Evolutionary conservation across 2,329 filamentous ascomycete species (phyloP), one percentile per base, ranked within the genome.

Genomic region (Fusarium nanum): DNA sequence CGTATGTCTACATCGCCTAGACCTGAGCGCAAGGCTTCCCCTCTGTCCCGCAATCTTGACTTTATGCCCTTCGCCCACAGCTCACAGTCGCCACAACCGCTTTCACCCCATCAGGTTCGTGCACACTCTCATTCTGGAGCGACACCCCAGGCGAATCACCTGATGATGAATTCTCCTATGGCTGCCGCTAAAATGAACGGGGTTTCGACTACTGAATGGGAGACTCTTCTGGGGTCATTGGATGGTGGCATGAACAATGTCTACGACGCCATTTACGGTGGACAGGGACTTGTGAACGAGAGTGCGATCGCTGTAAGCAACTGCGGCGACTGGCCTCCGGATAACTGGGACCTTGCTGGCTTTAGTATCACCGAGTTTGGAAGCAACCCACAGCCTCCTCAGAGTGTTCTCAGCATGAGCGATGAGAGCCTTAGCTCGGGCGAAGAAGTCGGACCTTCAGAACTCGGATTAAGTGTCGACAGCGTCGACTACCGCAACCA

Each of bases 261-360:
- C n/a, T 96, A 93, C 78, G 91, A 93, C 76, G 91, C 90, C 42
- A 93, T 93, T 58, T 94, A 94, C 72, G 92, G 92, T 40, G 91
- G 91, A 1, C 85, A 86, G 12, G 84, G 83, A 47, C 79, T 83
- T 66, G 81, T 81, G 6, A 77, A 85, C 32, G 81, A 84, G 34
- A 82, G 85, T 23, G 80, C 84, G 13, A 79, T 84, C 20, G 76
- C 83, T 0, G 81, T 80, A n/a, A 77, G 80, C 16, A 76, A 76
- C 49, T 75, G 78, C 40, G 78, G 78, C 22, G 81, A 82, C 54
- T 89, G 87, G 88, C 86, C 87, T 3, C 85, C 86, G 0, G 86
- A 89, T 63, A 81, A 85, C 3, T 89, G 87, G 84, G 86, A 88
- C 55, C 76, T 88, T 42, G 79, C 81, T 20, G 79, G 80, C 14